Conservation (phyloP, 2,329 filamentous ascomycete species). For the Setomelanomma holmii region DNA sequence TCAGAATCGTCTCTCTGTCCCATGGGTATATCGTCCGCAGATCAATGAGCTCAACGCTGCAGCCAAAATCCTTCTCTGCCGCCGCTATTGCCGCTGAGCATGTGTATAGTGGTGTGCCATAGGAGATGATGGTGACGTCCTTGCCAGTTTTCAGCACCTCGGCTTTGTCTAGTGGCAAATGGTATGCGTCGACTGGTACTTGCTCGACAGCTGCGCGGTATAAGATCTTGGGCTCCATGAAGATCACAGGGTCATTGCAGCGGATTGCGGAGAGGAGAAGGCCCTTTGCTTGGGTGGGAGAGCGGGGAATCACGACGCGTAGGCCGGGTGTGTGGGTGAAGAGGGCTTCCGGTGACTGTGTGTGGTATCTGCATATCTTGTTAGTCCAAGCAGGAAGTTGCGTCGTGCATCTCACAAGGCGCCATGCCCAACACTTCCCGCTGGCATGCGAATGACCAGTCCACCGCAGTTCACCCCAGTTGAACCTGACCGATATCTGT, state of each 20-base stretch:
- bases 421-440: constrained; percentile 87
- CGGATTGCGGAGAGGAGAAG: constrained; percentile 77
- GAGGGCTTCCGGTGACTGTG: constrained; percentile 85
- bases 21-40: constrained; percentile 89
- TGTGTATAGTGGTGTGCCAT: constrained; percentile 87
- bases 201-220: constrained; percentile 93
- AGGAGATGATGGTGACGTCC: constrained; percentile 84
- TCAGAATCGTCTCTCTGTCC: constrained; percentile 81
- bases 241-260: constrained; percentile 85
- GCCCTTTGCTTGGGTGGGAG: constrained; percentile 87
- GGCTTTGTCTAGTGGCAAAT: constrained; percentile 84
- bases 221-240: constrained; percentile 93
- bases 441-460: constrained; percentile 88
- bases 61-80: constrained; percentile 76
- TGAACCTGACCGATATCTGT: constrained; percentile 74
- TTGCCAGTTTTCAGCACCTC: constrained; percentile 82
- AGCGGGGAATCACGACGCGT: constrained; percentile 84
- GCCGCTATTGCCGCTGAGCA: constrained; percentile 79
- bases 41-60: constrained; percentile 85
- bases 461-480: constrained; percentile 69
- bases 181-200: constrained; percentile 80
- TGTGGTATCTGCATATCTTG: constrained; percentile 71
- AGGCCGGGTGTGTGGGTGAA: constrained; percentile 90
- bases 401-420: constrained; percentile 62
- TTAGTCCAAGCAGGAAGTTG: neutral